phyloP scores from a whole-genome alignment of 2,329 filamentous ascomycete genomes.

The Penicillium sp. region DNA sequence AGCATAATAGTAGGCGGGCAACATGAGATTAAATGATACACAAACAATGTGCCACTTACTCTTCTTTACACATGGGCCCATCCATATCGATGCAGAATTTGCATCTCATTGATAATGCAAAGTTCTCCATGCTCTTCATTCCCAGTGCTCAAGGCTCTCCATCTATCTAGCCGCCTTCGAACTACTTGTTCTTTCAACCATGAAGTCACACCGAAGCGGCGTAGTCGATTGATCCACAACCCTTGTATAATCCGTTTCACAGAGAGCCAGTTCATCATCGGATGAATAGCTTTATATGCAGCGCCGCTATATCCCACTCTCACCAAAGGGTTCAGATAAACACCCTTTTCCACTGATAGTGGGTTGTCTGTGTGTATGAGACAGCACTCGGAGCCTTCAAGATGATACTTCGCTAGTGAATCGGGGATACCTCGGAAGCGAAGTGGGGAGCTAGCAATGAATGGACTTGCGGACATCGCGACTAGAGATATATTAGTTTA shows the following conservation, averaged over 20 bases:
- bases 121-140: slow-evolving; percentile 18
- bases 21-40: not conserved
- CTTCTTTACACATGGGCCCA: slow-evolving; percentile 20
- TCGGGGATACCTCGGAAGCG: slow-evolving; percentile 66
- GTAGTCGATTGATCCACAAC: slow-evolving; percentile 59
- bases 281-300: slow-evolving; percentile 28
- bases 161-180: slow-evolving; percentile 39
- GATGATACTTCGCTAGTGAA: slow-evolving; percentile 52
- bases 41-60: not conserved
- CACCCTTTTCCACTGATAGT: slow-evolving; percentile 30
- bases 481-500: slow-evolving; percentile 20
- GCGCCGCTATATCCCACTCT: slow-evolving; percentile 39
- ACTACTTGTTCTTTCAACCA: slow-evolving; percentile 31
- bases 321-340: slow-evolving; percentile 44
- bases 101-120: slow-evolving; percentile 28
- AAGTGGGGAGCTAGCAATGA: slow-evolving; percentile 40
- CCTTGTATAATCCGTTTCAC: slow-evolving; percentile 52
- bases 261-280: slow-evolving; percentile 48
- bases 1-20: not conserved
- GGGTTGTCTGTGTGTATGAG: slow-evolving; percentile 51
- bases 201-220: slow-evolving; percentile 46
- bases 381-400: slow-evolving; percentile 79
- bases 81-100: slow-evolving; percentile 21
- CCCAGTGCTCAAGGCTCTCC: slow-evolving; percentile 21
- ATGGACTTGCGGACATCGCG: slow-evolving; percentile 27